Conservation (phyloP, 2,329 filamentous ascomycete species). For the Alternaria sp. region DNA sequence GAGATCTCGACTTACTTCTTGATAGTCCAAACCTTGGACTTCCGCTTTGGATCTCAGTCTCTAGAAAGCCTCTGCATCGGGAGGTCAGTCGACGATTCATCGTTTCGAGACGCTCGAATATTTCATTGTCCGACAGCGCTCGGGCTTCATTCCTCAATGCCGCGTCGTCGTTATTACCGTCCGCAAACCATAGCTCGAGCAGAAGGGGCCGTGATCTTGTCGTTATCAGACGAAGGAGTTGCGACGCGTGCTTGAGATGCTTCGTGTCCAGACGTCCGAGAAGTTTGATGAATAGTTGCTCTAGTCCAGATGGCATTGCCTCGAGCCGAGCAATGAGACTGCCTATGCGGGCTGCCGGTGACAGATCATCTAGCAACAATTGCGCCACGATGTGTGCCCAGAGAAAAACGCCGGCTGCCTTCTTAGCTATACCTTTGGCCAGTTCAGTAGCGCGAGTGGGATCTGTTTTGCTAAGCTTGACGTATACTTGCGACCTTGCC, state of each 20-base stretch:
- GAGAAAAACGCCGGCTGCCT: not conserved
- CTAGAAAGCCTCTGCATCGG: not conserved
- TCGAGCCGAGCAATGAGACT: not conserved
- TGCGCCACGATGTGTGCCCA: not conserved
- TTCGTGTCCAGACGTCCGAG: constrained; percentile 3
- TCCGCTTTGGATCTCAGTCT: fast-evolving
- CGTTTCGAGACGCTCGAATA: not conserved
- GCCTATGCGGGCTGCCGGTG: not conserved
- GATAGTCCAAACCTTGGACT: not conserved
- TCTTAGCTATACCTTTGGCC: not conserved
- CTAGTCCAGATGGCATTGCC: not conserved
- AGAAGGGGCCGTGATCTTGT: not conserved
- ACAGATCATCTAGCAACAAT: not conserved
- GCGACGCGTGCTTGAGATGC: constrained; percentile 14
- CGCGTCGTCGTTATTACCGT: not conserved
- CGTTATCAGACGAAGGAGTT: constrained; percentile 13
- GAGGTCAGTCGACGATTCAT: not conserved
- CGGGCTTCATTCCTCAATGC: not conserved
- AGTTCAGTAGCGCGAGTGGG: not conserved
- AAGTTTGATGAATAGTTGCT: not conserved
- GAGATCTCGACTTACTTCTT: not conserved
- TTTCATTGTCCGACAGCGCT: not conserved
- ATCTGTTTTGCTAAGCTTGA: not conserved
- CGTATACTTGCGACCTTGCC: not conserved
- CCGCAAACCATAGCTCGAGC: constrained; percentile 5